Percentiles rank a stretch among this genome's conserved stretches.
Evolutionary conservation across 1,139 yeast species (phyloP).

Genomic region (Suhomyces panamericanus): DNA sequence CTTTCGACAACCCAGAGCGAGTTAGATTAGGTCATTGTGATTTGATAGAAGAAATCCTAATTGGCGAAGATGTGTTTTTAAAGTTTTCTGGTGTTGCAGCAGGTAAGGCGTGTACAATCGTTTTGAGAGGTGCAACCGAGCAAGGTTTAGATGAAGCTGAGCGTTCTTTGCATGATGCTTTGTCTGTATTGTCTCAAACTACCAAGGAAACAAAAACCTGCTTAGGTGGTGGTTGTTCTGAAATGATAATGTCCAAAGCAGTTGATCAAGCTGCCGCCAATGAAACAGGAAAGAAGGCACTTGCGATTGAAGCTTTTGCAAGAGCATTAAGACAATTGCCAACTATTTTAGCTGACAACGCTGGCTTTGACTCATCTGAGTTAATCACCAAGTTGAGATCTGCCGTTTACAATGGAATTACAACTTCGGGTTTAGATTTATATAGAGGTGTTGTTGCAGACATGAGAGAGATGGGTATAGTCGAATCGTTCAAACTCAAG

Average conservation of each 20-base stretch:
- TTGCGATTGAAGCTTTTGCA: conserved; percentile 94
- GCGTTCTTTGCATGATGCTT: conserved; percentile 95
- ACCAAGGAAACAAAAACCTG: conserved; percentile 94
- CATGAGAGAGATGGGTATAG: conserved; percentile 91
- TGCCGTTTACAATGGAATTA: conserved; percentile 88
- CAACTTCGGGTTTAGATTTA: conserved; percentile 87
- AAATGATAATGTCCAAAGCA: conserved; percentile 97
- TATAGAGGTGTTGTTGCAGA: conserved; percentile 83
- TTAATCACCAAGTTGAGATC: conserved; percentile 88
- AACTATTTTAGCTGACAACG: conserved; percentile 92
- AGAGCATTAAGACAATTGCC: conserved; percentile 94
- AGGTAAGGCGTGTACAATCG: conserved; percentile 96
- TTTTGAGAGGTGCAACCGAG: conserved; percentile 94
- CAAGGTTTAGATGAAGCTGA: conserved; percentile 97
- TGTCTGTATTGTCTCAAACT: conserved; percentile 93
- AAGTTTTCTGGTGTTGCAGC: conserved; percentile 94
- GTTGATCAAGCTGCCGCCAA: conserved; percentile 95
- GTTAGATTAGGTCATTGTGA: conserved; percentile 90
- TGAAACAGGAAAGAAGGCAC: conserved; percentile 88
- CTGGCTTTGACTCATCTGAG: conserved; percentile 94
- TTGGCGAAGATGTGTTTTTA: conserved; percentile 86
- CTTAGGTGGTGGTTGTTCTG: conserved; percentile 97
- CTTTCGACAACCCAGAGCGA: conserved; percentile 88
- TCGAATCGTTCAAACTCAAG: conserved; percentile 89
- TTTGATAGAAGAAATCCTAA: conserved; percentile 81